Evolutionary conservation across 169 alveolate genomes (phyloP).

Genomic region (Theileria orientalis): DNA sequence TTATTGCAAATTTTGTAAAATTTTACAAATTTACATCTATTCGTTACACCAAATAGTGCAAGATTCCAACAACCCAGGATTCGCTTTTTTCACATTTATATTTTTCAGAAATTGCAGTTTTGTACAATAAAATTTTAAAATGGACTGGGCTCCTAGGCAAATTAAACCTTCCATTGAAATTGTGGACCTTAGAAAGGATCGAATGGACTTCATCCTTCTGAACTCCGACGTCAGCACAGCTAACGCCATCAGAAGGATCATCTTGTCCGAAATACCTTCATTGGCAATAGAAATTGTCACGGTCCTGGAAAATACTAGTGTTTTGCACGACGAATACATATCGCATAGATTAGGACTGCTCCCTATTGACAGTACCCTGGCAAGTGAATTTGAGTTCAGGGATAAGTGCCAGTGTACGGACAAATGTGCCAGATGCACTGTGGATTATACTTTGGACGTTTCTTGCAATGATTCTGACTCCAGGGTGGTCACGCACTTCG

Average conservation of each 20-base stretch:
- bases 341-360: slow-evolving; percentile 94
- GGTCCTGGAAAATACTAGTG: slow-evolving; percentile 90
- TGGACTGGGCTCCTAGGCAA: slow-evolving; percentile 74
- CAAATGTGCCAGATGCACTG: slow-evolving; percentile 88
- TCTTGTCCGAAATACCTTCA: slow-evolving; percentile 94
- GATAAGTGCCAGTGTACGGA: slow-evolving; percentile 90
- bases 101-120: background rate
- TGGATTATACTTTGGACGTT: slow-evolving; percentile 85
- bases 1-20: background rate
- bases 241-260: slow-evolving; percentile 91
- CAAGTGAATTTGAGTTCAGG: slow-evolving; percentile 86
- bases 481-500: slow-evolving; percentile 83
- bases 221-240: slow-evolving; percentile 92
- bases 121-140: slow-evolving; percentile 20
- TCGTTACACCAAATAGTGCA: background rate
- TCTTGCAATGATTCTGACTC: slow-evolving; percentile 85
- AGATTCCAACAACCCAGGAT: background rate
- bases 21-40: background rate
- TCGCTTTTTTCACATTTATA: too few species aligned
- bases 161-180: slow-evolving; percentile 76
- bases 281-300: slow-evolving; percentile 94
- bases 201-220: slow-evolving; percentile 81
- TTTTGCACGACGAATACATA: slow-evolving; percentile 94
- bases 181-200: slow-evolving; percentile 66
- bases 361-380: slow-evolving; percentile 88